A percentile compares a stretch with the other conserved stretches of the same genome.
These are phyloP conservation scores for Ogataea degrootiae DNA, from an alignment of 805 yeast genomes.

Conservation along the genomic window DNA sequence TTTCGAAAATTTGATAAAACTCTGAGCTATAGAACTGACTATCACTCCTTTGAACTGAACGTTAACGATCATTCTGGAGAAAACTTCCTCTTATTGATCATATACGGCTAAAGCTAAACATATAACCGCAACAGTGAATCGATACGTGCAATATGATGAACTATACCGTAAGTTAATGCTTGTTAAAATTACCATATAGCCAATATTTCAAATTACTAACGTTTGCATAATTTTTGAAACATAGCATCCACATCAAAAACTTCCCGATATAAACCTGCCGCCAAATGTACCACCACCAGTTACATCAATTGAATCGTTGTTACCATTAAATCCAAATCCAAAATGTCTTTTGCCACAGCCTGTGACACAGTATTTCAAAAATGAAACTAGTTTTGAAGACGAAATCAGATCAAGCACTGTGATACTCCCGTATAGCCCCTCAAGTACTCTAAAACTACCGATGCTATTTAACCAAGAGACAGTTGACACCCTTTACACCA, in stretches of 20 bases:
- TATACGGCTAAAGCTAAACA: no score
- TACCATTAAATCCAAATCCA: conserved; percentile 7
- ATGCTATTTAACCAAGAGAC: no score
- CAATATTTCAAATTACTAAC: not conserved
- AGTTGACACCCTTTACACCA: no score
- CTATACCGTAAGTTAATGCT: not conserved
- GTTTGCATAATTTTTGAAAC: not conserved
- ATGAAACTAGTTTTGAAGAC: conserved; percentile 2
- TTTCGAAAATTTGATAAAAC: no score
- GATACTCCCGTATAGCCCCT: not conserved
- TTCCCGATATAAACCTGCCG: conserved; percentile 7
- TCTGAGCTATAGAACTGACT: no score
- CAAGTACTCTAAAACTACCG: not conserved
- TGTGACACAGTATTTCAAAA: conserved; percentile 4
- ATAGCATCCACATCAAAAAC: not conserved
- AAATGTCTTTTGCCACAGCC: conserved; percentile 15
- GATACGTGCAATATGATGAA: not conserved
- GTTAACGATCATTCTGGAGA: no score
- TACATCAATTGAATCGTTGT: conserved; percentile 5
- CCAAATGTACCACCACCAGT: conserved; percentile 15
- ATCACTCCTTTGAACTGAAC: no score
- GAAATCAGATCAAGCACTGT: conserved; percentile 3
- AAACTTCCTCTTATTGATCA: no score
- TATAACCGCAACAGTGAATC: no score
- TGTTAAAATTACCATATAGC: not conserved